Base-by-base conservation (phyloP, 805 yeast genomes). In the Scheffersomyces spartinae region DNA sequence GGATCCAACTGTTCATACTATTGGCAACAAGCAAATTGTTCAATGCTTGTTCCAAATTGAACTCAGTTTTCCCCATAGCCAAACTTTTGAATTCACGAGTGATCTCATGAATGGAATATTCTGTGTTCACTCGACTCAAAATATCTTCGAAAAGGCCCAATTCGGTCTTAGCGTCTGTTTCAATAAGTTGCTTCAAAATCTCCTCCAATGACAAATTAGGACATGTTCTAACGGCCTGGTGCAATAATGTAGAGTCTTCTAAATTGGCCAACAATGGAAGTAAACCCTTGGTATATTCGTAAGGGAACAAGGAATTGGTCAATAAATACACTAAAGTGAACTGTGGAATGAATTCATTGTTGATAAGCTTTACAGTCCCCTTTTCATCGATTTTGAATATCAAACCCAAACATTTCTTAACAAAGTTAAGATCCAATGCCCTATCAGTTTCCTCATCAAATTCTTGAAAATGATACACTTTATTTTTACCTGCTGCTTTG, bases 291-390 rank as follows among this genome's bases (percentile, higher is more conserved):
- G 82, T 60, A 32, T 62, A 67, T 11, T 61, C 53, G 9, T 58
- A 49, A 7, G 96, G 95, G 51, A 78, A 85, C 11, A 83, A 54
- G 10, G 95, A 95, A 54, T 88, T 94, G 3, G 95, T 80, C 34
- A 88, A 60, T 17, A 86, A 60, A 43, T 82, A 86, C 1, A 78
- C 68, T 24, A 83, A 49, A 3, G 84, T 61, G 24, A 52, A 52
- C 39, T 75, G 74, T 26, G 91, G 71, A 18, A 66, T 39, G 29
- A 63, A 59, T 10, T 39, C 44, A 9, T 40, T 42, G 23, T 40
- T 30, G 7, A 31, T 27, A 31, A 43, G 35, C 33, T 33, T 26
- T n/a, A 65, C 43, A 51, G 32, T 34, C 33, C 38, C 35, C 8
- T 29, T 25, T 7, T 31, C 29, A 2, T 37, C 30, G 15, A 35